Base-by-base conservation (phyloP, 1,139 yeast species). In the Taphrina communis region DNA sequence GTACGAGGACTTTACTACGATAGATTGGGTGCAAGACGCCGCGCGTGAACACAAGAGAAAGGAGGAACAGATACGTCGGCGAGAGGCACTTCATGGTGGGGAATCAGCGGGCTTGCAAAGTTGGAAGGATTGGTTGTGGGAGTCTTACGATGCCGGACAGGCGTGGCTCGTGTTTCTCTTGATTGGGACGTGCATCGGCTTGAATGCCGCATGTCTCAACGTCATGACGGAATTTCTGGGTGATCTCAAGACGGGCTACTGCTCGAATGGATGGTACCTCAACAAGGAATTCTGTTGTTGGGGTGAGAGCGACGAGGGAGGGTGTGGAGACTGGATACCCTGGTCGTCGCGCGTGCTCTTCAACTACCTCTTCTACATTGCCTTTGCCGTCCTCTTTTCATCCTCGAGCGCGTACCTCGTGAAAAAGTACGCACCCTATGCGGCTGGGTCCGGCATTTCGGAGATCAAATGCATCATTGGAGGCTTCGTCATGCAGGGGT, bases 361-460 rank as follows among this genome's bases (percentile, higher is more conserved):
- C 55, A 63, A 72, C 1, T 93, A 90, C 75, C 0, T 86, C 1
- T 75, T 85, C 0, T 93, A 87, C 76, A 82, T 91, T 1, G 12
- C 79, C 0, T 78, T 88, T 1, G 89, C 96, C 3, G 77, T 88
- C 0, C 25, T 80, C 0, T 86, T 93, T 75, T 89, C 95, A 0
- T 78, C 82, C 11, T 74, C 83, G 9, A 87, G 97, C 1, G 91
- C 95, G 0, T 77, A 82, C 14, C 77, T 91, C 58, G 97, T 95
- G 59, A 82, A 85, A 73, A 77, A 78, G 25, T 87, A 85, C 75
- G 94, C 97, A 0, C 97, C 97, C 0, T 83, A 88, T 70, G 99
- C 99, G 0, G 96, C 99, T 0, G 99, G 99, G 0, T 90, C 97
- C 1, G 99, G 99, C 0, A 95, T 95, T 62, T 89, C 97, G 5